A percentile compares a stretch with the other conserved stretches of the same genome.
phyloP scores from a whole-genome alignment of 148 eudicot genomes.

The Nepenthes mirabilis region DNA sequence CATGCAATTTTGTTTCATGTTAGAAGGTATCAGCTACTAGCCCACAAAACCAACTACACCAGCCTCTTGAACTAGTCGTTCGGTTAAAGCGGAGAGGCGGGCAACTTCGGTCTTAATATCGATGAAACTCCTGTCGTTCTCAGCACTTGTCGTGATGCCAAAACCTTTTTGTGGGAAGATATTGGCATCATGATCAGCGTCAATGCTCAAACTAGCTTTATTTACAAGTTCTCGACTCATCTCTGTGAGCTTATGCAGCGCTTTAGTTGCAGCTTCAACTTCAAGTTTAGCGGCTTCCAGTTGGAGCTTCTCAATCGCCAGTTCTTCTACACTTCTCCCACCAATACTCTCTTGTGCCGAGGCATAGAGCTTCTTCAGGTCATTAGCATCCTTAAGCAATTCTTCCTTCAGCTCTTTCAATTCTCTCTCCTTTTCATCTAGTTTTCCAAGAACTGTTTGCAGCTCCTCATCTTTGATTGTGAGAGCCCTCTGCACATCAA shows the following conservation, averaged over 20 bases:
- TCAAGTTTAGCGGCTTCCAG: slow-evolving; percentile 76
- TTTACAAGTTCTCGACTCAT: slow-evolving; percentile 53
- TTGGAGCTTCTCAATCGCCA: slow-evolving; percentile 60
- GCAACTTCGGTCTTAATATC: slow-evolving; percentile 50
- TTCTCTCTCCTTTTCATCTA: slow-evolving; percentile 41
- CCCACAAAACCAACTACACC: slow-evolving; percentile 17
- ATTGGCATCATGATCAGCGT: slow-evolving; percentile 28
- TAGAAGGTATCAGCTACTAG: background rate
- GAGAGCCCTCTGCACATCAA: slow-evolving; percentile 46
- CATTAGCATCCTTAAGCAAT: slow-evolving; percentile 27
- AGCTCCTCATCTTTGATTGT: slow-evolving; percentile 48
- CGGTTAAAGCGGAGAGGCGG: slow-evolving; percentile 52
- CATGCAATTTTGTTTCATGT: too few species aligned
- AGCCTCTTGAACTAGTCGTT: slow-evolving; percentile 56
- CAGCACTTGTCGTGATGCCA: background rate
- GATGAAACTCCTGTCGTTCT: slow-evolving; percentile 9
- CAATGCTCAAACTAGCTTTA: slow-evolving; percentile 36
- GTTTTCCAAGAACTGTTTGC: slow-evolving; percentile 22
- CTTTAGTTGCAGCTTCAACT: slow-evolving; percentile 74
- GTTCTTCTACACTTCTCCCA: slow-evolving; percentile 17
- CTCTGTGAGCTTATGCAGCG: slow-evolving; percentile 54
- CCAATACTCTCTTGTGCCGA: slow-evolving; percentile 31
- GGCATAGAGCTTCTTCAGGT: slow-evolving; percentile 34
- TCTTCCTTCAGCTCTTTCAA: slow-evolving; percentile 36
- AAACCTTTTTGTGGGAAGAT: slow-evolving; percentile 1